Conservation (phyloP, 306 rosid species). For the Cucurbita moschata region DNA sequence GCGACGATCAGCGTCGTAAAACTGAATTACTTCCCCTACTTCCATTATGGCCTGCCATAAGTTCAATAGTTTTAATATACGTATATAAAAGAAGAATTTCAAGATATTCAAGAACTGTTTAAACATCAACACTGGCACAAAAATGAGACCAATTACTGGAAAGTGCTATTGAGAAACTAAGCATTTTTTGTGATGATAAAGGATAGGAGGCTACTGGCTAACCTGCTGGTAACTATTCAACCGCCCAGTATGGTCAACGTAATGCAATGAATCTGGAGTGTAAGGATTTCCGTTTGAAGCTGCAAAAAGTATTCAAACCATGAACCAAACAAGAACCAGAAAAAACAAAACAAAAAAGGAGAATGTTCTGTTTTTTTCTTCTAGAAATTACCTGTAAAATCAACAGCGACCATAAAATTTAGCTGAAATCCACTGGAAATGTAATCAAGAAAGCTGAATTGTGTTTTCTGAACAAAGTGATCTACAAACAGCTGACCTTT, state of each 20-base stretch:
- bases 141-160: no score
- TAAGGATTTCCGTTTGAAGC: conserved; percentile 80
- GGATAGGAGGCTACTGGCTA: background rate
- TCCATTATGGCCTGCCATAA: conserved; percentile 53
- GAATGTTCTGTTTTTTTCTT: background rate
- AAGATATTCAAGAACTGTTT: background rate
- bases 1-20: conserved; percentile 51
- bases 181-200: no score
- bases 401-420: conserved; percentile 88
- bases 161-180: no score
- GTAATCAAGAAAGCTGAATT: conserved; percentile 69
- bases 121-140: no score
- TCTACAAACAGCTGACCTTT: conserved; percentile 81
- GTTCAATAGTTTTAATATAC: background rate
- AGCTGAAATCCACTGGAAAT: conserved; percentile 78
- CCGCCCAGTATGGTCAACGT: conserved; percentile 41
- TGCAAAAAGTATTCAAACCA: conserved; percentile 18
- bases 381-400: conserved; percentile 50
- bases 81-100: no score
- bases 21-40: conserved; percentile 83
- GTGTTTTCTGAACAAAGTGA: conserved; percentile 44
- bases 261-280: conserved; percentile 43
- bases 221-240: conserved; percentile 74
- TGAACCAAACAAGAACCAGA: background rate
- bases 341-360: no score